Conservation (phyloP, 768 basidiomycete genomes). For the Trichaptum fuscoviolaceum region DNA sequence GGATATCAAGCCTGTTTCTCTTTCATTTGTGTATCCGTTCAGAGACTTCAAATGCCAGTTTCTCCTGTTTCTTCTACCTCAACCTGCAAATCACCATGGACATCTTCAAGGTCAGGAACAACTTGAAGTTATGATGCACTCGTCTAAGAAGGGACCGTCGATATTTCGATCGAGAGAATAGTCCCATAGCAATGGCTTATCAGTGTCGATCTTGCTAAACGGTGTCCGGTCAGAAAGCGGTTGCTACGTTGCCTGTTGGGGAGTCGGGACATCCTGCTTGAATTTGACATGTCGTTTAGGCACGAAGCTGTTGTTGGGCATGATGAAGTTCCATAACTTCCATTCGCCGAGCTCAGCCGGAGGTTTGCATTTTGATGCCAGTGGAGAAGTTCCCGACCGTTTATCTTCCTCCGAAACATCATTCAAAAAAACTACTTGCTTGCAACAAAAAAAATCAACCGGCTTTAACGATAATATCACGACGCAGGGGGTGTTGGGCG, state of each 20-base stretch:
- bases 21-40: not conserved
- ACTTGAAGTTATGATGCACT: not conserved
- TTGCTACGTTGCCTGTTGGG: not conserved
- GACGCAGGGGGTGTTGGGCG: not conserved
- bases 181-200: not conserved
- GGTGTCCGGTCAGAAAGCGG: not conserved
- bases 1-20: not conserved
- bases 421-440: not conserved
- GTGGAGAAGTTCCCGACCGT: not conserved
- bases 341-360: not conserved
- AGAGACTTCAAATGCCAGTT: not conserved
- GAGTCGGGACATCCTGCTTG: too few species aligned
- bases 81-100: not conserved
- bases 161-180: not conserved
- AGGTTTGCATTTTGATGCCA: not conserved
- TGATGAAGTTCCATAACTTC: not conserved
- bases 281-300: not conserved
- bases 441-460: not conserved
- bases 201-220: not conserved
- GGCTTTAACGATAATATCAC: not conserved
- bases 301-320: not conserved
- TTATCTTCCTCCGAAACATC: not conserved
- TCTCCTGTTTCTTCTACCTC: not conserved
- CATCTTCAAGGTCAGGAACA: not conserved
- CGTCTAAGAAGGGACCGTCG: not conserved